Base-by-base conservation (phyloP, 176 grass and related monocot genomes). In the Microstegium vimineum region DNA sequence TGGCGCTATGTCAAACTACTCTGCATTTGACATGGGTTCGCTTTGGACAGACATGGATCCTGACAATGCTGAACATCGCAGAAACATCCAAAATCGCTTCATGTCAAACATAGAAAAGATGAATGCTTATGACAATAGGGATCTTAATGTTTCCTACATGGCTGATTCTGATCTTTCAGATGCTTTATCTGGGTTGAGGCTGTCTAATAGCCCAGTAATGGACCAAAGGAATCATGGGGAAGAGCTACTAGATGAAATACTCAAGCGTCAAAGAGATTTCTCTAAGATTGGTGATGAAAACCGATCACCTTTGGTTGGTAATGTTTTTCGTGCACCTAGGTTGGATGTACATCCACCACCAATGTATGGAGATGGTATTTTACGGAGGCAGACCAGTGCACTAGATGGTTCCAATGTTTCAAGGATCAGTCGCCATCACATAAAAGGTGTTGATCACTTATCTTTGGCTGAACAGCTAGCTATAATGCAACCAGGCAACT, bases 401-500 rank as follows among this genome's bases (percentile, higher is more conserved):
- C 59, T 77, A 31, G 83, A 89, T 66, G 78, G 54, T 41, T 59
- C 54, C 27, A 70, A 85, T 82, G 73, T 31, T 77, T 41, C 87
- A 77, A 77, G 78, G 42, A 71, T 77, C 45, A 86, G 34, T 77
- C 59, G 6, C 16, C 83, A 82, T 71, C 65, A 65, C 35, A 71
- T 77, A 6, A 81, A 89, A 46, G 80, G 76, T 85, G 35, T 37
- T 5, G 88, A 81, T 65, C 43, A 66, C 16, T 38, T 85, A 71
- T 82, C 81, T 82, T 34, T 83, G 81, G 17, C 66, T 93, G 76
- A 85, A 54, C 70, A 77, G 76, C 62, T 77, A 81, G 32, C 73
- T 86, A 57, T 86, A 71, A 78, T 67, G n/a, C 78, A 83, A 75
- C 81, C 86, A 43, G 76, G 61, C 73, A 90, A 82, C 89, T 76